These are phyloP conservation scores for Pyricularia pennisetigena DNA, from an alignment of 2,329 filamentous ascomycete species.

Conservation along the genomic window DNA sequence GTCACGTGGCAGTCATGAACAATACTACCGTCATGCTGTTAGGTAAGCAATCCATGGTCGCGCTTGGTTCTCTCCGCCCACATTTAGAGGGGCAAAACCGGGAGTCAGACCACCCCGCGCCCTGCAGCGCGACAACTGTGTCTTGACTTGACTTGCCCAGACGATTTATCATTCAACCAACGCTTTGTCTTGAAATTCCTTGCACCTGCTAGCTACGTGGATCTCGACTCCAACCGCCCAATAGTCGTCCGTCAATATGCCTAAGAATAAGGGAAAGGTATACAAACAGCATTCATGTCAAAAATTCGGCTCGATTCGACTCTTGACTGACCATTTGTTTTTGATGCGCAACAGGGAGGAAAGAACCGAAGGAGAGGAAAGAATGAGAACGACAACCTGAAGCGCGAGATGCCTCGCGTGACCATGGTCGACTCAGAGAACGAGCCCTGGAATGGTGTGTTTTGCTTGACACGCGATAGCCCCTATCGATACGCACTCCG, in stretches of 20 bases:
- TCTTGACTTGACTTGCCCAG: neutral
- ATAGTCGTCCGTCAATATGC: slow-evolving; percentile 50
- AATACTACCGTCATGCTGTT: neutral
- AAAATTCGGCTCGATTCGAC: neutral
- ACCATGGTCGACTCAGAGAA: slow-evolving; percentile 23
- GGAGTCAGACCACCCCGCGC: slow-evolving; percentile 1
- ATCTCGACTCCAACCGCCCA: neutral
- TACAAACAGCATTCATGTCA: slow-evolving; percentile 6
- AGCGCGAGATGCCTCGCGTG: slow-evolving; percentile 62
- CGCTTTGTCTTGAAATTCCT: neutral
- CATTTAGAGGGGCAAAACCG: slow-evolving; percentile 1
- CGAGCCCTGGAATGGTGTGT: slow-evolving; percentile 46
- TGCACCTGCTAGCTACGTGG: neutral
- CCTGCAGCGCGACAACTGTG: neutral
- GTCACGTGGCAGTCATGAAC: neutral
- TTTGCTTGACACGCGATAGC: slow-evolving; percentile 3
- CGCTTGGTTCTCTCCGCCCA: neutral
- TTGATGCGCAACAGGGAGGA: slow-evolving; percentile 57
- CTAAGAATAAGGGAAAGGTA: slow-evolving; percentile 99
- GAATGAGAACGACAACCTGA: slow-evolving; percentile 99
- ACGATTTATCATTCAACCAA: neutral
- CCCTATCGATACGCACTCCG: neutral
- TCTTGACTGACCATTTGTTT: slow-evolving; percentile 3
- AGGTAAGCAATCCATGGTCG: neutral
- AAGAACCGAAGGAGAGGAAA: slow-evolving; percentile 98